These are phyloP conservation scores for Plasmodium inui DNA, from an alignment of 169 alveolate genomes.

Conservation along the genomic window DNA sequence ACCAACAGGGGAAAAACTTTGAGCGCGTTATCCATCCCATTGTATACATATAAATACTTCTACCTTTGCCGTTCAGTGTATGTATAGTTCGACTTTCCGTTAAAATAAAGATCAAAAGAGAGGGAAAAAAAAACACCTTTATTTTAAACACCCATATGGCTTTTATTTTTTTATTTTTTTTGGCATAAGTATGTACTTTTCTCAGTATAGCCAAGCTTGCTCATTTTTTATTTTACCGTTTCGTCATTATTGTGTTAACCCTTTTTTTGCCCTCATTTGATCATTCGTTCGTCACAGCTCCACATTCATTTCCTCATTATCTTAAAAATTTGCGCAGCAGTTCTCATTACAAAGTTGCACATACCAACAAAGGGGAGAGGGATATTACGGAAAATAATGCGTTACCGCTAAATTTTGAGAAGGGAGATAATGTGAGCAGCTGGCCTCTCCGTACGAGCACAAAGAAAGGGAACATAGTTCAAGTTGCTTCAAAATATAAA, in stretches of 20 bases:
- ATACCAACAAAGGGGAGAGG: neutral
- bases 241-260: neutral
- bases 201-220: neutral
- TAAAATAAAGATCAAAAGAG: neutral
- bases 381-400: constrained; percentile 7
- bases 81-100: neutral
- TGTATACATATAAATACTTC: neutral
- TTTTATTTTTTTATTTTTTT: neutral
- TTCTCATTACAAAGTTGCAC: neutral
- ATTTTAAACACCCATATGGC: neutral
- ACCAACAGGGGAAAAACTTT: neutral
- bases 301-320: neutral
- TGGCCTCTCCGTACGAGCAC: neutral
- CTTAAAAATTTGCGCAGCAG: neutral
- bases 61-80: neutral
- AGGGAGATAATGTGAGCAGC: neutral
- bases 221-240: neutral
- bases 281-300: neutral
- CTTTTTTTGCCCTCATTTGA: neutral
- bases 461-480: neutral
- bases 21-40: neutral
- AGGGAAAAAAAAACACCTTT: neutral
- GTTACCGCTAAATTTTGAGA: neutral
- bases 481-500: neutral
- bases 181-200: neutral